phyloP scores from a whole-genome alignment of 2,329 filamentous ascomycete species.

The Aspergillus pseudotamarii region DNA sequence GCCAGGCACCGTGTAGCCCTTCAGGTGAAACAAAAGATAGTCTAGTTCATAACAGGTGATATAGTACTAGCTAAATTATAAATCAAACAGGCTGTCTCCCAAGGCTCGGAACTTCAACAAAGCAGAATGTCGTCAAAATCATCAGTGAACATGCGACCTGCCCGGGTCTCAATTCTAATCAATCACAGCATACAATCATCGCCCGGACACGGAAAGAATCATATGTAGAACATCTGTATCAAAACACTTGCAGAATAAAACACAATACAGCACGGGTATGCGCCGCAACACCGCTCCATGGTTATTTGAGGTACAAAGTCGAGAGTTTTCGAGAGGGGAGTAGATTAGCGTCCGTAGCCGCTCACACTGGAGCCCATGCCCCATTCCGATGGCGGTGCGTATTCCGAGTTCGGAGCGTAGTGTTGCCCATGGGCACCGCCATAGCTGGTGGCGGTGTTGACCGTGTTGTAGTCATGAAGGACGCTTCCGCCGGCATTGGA shows the following conservation, averaged over 20 bases:
- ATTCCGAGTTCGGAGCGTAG: constrained; percentile 22
- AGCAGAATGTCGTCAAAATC: constrained; percentile 18
- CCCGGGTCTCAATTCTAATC: constrained; percentile 1
- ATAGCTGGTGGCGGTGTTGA: constrained; percentile 42
- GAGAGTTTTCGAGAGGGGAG: constrained; percentile 15
- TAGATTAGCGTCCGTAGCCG: constrained; percentile 27
- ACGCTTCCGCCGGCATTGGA: constrained; percentile 29
- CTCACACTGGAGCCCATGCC: constrained; percentile 21
- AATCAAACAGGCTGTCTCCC: neutral
- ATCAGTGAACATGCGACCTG: constrained; percentile 16
- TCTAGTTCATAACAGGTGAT: neutral
- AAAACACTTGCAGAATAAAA: constrained; percentile 18
- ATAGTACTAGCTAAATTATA: neutral
- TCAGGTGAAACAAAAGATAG: neutral
- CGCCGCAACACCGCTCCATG: constrained; percentile 36
- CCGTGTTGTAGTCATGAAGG: constrained; percentile 43
- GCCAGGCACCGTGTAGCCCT: neutral
- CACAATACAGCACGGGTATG: constrained; percentile 25
- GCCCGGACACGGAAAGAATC: constrained; percentile 10
- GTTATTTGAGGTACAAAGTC: constrained; percentile 29
- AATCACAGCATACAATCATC: constrained; percentile 15
- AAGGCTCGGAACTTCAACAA: neutral
- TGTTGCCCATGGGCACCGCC: constrained; percentile 43
- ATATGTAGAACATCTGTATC: constrained; percentile 12
- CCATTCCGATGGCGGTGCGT: constrained; percentile 26